Evolutionary conservation across 768 basidiomycete genomes (phyloP), one percentile per base, ranked within the genome.

Genomic region (Cyathus striatus): DNA sequence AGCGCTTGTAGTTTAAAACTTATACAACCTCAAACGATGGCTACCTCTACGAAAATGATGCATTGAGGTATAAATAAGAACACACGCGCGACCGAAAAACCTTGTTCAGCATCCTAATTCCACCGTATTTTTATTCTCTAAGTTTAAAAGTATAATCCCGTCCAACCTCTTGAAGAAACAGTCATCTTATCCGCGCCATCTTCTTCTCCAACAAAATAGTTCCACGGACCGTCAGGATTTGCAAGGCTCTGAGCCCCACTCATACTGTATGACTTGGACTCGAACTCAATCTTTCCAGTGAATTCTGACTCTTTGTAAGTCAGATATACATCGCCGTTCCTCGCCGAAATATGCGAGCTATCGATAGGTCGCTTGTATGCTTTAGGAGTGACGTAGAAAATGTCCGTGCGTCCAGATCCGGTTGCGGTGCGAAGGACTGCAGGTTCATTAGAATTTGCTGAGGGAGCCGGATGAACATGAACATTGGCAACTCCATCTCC

Each of bases 271-370:
- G 72, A 74, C 37, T 60, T 68, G 20, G 76, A 67, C 4, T 62
- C 48, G 23, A 81, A 44, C 23, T 69, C 57, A 37, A 79, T 57
- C 33, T 62, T 65, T 5, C 79, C 80, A 49, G 58, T 69, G 59
- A 72, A 78, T 36, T 68, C 63, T 10, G 78, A 65, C 23, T 76
- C 60, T 43, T 63, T 62, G 57, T 82, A 82, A 3, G 68, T 77
- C 38, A 83, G 58, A 58, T 79, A 75, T 55, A 81, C 55, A 41
- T 80, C 75, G 5, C 68, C 79, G 46, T 72, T 75, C 49, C 62
- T 60, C 13, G 73, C 64, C 4, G 76, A 75, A 38, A 65, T 58
- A 50, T 81, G 81, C 16, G 51, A 55, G 47, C 60, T 72, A 32
- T 62, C 52, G 49, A 83, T 78, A 9, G 68, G 72, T 6, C 78